Conservation (phyloP, 441 rosid genomes). For the Geranium incanum region DNA sequence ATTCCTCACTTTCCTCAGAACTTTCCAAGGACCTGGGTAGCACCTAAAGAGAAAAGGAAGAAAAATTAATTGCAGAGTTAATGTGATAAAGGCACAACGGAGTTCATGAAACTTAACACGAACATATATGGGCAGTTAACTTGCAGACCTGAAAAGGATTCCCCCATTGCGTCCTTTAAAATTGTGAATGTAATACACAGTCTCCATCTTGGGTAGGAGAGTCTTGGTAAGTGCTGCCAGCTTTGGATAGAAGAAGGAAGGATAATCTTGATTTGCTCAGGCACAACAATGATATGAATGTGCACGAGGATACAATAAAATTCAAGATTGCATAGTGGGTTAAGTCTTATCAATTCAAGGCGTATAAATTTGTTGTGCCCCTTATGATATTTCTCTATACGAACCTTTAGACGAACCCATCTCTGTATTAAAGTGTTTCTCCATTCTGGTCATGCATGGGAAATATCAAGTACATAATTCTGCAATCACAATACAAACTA, state of each 20-base stretch:
- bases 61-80: not conserved
- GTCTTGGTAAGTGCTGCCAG: slow-evolving; percentile 67
- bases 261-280: slow-evolving; percentile 57
- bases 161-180: slow-evolving; percentile 86
- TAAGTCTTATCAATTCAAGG: not conserved
- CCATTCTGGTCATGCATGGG: not conserved
- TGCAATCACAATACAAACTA: not conserved
- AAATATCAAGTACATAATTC: not conserved
- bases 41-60: slow-evolving; percentile 34
- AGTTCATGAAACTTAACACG: not conserved
- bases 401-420: not conserved
- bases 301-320: not conserved
- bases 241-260: slow-evolving; percentile 89
- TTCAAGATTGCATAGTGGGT: not conserved
- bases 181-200: slow-evolving; percentile 87
- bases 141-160: slow-evolving; percentile 67
- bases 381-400: not conserved
- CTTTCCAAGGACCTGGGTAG: slow-evolving; percentile 95
- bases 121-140: not conserved
- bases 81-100: not conserved
- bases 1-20: slow-evolving; percentile 48
- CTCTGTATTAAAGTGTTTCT: not conserved
- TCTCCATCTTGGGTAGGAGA: slow-evolving; percentile 74
- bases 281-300: slow-evolving; percentile 23
- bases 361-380: not conserved